phyloP scores from a whole-genome alignment of 2,329 filamentous ascomycete species.

The Fusarium zealandicum region DNA sequence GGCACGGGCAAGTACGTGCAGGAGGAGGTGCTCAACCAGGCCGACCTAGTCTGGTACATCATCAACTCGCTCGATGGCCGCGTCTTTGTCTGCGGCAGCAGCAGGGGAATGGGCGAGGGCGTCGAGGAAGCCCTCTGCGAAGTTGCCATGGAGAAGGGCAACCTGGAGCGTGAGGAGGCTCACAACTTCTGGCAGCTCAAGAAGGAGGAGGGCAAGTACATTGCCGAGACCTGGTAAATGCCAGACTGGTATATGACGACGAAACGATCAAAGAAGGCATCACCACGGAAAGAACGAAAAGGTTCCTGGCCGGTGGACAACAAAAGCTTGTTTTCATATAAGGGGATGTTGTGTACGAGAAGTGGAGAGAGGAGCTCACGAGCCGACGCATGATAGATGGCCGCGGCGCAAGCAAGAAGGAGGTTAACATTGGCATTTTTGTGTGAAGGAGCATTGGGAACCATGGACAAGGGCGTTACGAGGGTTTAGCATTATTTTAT shows the following conservation, averaged over 20 bases:
- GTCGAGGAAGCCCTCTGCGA: constrained; percentile 88
- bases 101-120: constrained; percentile 96
- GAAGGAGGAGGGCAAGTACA: constrained; percentile 92
- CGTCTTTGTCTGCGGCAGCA: constrained; percentile 95
- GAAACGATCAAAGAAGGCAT: not conserved
- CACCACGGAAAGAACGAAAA: too few species aligned
- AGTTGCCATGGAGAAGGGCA: constrained; percentile 92
- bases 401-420: constrained; percentile 29
- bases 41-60: constrained; percentile 98
- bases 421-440: constrained; percentile 27
- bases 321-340: not conserved
- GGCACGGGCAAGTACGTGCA: constrained; percentile 92
- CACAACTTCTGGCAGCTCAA: constrained; percentile 89
- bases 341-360: constrained; percentile 7
- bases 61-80: constrained; percentile 95
- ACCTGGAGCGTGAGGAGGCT: constrained; percentile 82
- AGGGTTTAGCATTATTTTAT: not conserved
- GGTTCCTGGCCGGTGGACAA: not conserved
- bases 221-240: constrained; percentile 78
- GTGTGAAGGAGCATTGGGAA: constrained; percentile 24
- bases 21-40: constrained; percentile 89
- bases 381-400: constrained; percentile 33
- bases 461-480: constrained; percentile 30
- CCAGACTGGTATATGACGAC: not conserved
- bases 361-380: not conserved